Evolutionary conservation across 352 stramenopile genomes (phyloP).

Genomic region (Phytophthora uliginosa): DNA sequence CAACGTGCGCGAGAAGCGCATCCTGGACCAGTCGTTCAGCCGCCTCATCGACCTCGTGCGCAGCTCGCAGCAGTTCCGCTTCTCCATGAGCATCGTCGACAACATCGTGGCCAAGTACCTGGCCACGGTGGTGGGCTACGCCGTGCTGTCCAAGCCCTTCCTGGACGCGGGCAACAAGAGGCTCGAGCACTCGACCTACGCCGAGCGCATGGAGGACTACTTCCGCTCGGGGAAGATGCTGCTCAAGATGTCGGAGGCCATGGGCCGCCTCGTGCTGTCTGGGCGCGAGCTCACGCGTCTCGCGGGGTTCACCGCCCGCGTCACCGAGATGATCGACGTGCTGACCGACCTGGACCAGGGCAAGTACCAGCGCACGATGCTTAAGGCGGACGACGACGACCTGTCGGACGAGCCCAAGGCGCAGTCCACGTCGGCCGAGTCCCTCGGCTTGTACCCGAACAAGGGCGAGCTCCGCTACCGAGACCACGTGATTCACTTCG

Average conservation of each 20-base stretch:
- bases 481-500: slow-evolving; percentile 90
- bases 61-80: slow-evolving; percentile 87
- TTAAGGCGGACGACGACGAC: slow-evolving; percentile 56
- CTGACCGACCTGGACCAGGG: slow-evolving; percentile 70
- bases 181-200: slow-evolving; percentile 70
- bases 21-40: slow-evolving; percentile 79
- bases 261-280: slow-evolving; percentile 88
- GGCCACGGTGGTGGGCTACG: slow-evolving; percentile 86
- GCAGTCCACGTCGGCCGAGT: slow-evolving; percentile 49
- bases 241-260: slow-evolving; percentile 88
- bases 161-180: slow-evolving; percentile 66
- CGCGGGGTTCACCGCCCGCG: slow-evolving; percentile 79
- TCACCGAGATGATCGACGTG: slow-evolving; percentile 87
- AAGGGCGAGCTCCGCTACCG: slow-evolving; percentile 63
- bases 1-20: slow-evolving; percentile 85
- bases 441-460: slow-evolving; percentile 68
- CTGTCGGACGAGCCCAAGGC: slow-evolving; percentile 25
- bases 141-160: slow-evolving; percentile 82
- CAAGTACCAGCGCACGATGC: slow-evolving; percentile 83
- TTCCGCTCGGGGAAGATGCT: slow-evolving; percentile 90
- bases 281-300: slow-evolving; percentile 87
- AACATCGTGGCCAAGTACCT: slow-evolving; percentile 92
- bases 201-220: slow-evolving; percentile 88
- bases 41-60: slow-evolving; percentile 73
- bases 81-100: slow-evolving; percentile 85